These are phyloP conservation scores for Crepidotus variabilis DNA, from an alignment of 768 basidiomycete species.

Conservation along the genomic window DNA sequence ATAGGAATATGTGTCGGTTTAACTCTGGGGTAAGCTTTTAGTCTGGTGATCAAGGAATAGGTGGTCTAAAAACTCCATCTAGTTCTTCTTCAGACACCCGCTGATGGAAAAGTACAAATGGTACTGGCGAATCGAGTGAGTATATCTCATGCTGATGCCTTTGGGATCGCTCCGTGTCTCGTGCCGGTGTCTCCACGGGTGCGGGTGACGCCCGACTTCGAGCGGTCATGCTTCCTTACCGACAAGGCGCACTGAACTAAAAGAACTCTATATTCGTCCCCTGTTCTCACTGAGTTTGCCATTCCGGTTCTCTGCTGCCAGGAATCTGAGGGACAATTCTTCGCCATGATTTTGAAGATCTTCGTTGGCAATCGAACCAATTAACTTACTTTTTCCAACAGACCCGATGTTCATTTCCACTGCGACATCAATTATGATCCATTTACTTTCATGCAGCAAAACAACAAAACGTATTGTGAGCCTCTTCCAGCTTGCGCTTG, in stretches of 20 bases:
- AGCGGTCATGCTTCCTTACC: no score
- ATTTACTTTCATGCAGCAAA: constrained; percentile 67
- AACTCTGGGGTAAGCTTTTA: constrained; percentile 50
- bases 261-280: no score
- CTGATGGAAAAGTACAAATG: constrained; percentile 64
- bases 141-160: constrained; percentile 13
- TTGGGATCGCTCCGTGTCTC: not conserved
- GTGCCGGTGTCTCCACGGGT: no score
- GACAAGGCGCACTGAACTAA: no score
- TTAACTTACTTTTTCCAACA: no score
- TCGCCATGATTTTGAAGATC: no score
- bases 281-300: no score
- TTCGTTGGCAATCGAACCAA: no score
- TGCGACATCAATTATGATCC: constrained; percentile 68
- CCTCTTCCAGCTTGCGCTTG: constrained; percentile 13
- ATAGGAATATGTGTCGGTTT: constrained; percentile 67
- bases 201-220: no score
- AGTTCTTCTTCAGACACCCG: constrained; percentile 73
- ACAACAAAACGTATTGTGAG: constrained; percentile 63
- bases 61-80: not conserved
- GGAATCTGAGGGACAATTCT: no score
- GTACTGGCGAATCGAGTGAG: constrained; percentile 78
- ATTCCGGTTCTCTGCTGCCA: no score
- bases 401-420: constrained; percentile 72
- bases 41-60: not conserved